A percentile compares a stretch with the other conserved stretches of the same genome.
Conservation (phyloP, 2,329 filamentous ascomycete species). For the Clonostachys byssicola region DNA sequence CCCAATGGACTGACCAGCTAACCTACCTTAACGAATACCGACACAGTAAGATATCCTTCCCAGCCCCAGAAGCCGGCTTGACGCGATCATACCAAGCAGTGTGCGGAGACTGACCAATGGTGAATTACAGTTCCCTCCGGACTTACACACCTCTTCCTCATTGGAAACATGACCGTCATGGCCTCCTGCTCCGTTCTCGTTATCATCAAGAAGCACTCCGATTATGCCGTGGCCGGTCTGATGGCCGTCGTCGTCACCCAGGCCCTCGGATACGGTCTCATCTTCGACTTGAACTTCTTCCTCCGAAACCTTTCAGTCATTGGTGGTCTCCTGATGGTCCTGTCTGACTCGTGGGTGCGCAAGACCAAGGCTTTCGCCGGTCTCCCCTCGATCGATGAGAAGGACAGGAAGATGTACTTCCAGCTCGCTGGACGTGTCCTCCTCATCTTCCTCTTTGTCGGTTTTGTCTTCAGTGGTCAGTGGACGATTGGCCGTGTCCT, state of each 20-base stretch:
- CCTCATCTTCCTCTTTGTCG: constrained; percentile 95
- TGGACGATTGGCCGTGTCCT: constrained; percentile 88
- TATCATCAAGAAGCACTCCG: constrained; percentile 87
- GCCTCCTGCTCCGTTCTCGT: constrained; percentile 75
- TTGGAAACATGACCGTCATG: constrained; percentile 90
- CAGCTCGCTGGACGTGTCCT: constrained; percentile 94
- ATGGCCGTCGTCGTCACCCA: constrained; percentile 89
- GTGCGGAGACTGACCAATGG: background rate
- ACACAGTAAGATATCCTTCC: constrained; percentile 65
- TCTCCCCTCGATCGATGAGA: constrained; percentile 90
- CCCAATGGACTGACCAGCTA: constrained; percentile 95
- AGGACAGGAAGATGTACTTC: constrained; percentile 99
- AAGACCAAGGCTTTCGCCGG: constrained; percentile 97
- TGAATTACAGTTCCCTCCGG: constrained; percentile 69
- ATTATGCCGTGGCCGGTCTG: constrained; percentile 87
- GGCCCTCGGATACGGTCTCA: constrained; percentile 92
- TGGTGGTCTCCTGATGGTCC: constrained; percentile 94
- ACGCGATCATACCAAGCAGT: background rate
- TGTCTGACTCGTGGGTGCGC: constrained; percentile 96
- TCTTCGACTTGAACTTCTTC: constrained; percentile 99
- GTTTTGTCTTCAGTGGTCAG: constrained; percentile 91
- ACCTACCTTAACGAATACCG: constrained; percentile 90
- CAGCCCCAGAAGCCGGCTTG: background rate
- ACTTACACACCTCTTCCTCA: constrained; percentile 87
- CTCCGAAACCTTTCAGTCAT: constrained; percentile 97